Evolutionary conservation across 345 rosid species (phyloP).

Genomic region (Capsella bursapastoris): DNA sequence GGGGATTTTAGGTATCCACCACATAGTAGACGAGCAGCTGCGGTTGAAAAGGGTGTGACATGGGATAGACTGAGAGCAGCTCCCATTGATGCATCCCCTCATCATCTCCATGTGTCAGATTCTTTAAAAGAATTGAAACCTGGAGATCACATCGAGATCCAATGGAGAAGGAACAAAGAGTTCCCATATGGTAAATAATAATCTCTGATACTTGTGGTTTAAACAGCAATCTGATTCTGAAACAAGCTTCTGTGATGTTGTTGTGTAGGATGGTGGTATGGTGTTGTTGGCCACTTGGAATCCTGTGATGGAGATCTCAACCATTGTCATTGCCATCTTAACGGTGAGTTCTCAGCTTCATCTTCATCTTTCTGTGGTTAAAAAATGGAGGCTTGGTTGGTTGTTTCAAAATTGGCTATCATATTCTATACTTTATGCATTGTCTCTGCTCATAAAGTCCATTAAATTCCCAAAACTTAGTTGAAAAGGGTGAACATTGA

Average conservation of each 20-base stretch:
- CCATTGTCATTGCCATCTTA: constrained; percentile 66
- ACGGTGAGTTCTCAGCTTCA: constrained; percentile 64
- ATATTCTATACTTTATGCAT: constrained; percentile 34
- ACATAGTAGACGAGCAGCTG: constrained; percentile 65
- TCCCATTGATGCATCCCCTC: constrained; percentile 67
- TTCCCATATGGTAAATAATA: constrained; percentile 82
- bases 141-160: constrained; percentile 90
- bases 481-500: constrained; percentile 44
- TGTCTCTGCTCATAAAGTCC: background rate
- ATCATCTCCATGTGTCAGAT: constrained; percentile 70
- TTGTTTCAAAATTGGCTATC: constrained; percentile 36
- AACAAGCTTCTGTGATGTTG: constrained; percentile 34
- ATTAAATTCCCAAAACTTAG: constrained; percentile 34
- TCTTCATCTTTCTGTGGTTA: constrained; percentile 21
- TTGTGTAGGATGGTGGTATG: constrained; percentile 93
- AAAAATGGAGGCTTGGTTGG: constrained; percentile 25
- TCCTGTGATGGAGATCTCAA: constrained; percentile 77
- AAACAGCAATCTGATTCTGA: constrained; percentile 7
- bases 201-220: constrained; percentile 3
- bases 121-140: constrained; percentile 75
- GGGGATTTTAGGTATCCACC: constrained; percentile 70
- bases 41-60: constrained; percentile 63
- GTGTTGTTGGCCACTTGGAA: constrained; percentile 83
- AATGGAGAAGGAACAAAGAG: constrained; percentile 93
- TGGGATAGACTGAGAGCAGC: constrained; percentile 89